Evolutionary conservation across 140 eudicot genomes (phyloP), one percentile per base, ranked within the genome.

Genomic region (Stevia rebaudiana): DNA sequence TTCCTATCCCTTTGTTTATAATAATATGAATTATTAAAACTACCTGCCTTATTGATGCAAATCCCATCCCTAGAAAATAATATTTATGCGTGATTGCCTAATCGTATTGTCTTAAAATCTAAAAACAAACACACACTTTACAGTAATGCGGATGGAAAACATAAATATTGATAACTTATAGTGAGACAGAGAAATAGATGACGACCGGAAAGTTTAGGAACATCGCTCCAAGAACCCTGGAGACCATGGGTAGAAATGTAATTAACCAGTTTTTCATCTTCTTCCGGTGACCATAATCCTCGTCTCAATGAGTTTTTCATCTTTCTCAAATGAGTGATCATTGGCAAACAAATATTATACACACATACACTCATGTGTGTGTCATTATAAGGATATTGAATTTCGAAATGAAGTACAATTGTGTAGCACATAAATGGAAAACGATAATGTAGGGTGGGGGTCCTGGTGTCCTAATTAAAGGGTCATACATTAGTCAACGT

Each of bases 251-350:
- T 74, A 31, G 86, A 58, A 52, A 89, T 81, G 76, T 83, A 79
- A 61, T 69, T 74, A 37, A 79, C 53, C 18, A 89, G 97, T 51
- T 83, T 89, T 72, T 83, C 85, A 66, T 89, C 97, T 61, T 88
- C 96, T 30, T 88, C 94, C 0, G 96, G 96, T 22, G 96, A 85
- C 95, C 96, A 88, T 7, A 83, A 52, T 0, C 95, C 95, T 49
- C 82, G 78, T 77, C 76, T 85, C 58, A 81, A 13, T 11, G 54
- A 37, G 86, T 31, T 79, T 76, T 65, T 84, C 70, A 49, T 58
- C 19, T 13, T 21, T 17, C 49, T 56, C 24, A 2, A 31, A 19
- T 33, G 18, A 46, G 25, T 11, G 52, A 23, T 48, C 23, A 70
- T 70, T 16, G 54, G 48, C 48, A 52, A 70, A 49, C 35, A 52